Evolutionary conservation across 2,329 filamentous ascomycete genomes (phyloP).

Genomic region (Xylariales sp.): DNA sequence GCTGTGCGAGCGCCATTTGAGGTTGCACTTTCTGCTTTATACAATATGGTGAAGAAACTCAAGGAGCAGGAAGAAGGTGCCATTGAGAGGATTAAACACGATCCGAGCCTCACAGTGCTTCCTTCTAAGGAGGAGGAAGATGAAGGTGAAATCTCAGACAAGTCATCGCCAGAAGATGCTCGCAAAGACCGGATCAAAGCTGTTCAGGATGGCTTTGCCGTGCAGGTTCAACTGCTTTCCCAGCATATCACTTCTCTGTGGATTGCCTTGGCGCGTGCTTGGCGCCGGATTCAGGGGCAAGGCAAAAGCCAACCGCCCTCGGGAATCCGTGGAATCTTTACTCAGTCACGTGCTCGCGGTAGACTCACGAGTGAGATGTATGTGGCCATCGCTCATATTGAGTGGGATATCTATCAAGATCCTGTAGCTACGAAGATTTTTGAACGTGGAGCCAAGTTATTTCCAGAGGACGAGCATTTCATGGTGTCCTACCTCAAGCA

Average conservation of each 20-base stretch:
- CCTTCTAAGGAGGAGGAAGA: slow-evolving; percentile 30
- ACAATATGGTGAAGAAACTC: slow-evolving; percentile 73
- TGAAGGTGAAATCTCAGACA: slow-evolving; percentile 41
- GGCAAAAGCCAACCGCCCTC: slow-evolving; percentile 54
- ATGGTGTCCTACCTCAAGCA: slow-evolving; percentile 96
- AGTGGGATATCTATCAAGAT: slow-evolving; percentile 95
- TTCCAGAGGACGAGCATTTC: slow-evolving; percentile 89
- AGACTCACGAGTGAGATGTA: slow-evolving; percentile 93
- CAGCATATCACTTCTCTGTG: slow-evolving; percentile 88
- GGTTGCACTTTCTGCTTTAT: slow-evolving; percentile 79
- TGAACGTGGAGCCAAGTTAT: slow-evolving; percentile 87
- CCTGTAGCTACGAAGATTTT: slow-evolving; percentile 91
- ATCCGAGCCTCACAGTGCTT: slow-evolving; percentile 31
- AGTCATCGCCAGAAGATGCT: slow-evolving; percentile 42
- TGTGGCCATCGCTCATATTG: slow-evolving; percentile 85
- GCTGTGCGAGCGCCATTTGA: slow-evolving; percentile 82
- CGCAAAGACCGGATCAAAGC: slow-evolving; percentile 61
- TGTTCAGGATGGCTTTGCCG: slow-evolving; percentile 62
- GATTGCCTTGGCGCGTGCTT: slow-evolving; percentile 91
- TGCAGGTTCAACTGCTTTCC: slow-evolving; percentile 71
- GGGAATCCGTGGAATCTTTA: slow-evolving; percentile 84
- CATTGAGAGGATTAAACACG: slow-evolving; percentile 52
- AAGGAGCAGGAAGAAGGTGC: slow-evolving; percentile 59
- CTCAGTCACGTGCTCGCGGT: slow-evolving; percentile 80
- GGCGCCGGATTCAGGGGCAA: slow-evolving; percentile 90